These are phyloP conservation scores for Chytriomyces sp. DNA, from an alignment of 192 early-diverging fungal genomes.

Conservation along the genomic window DNA sequence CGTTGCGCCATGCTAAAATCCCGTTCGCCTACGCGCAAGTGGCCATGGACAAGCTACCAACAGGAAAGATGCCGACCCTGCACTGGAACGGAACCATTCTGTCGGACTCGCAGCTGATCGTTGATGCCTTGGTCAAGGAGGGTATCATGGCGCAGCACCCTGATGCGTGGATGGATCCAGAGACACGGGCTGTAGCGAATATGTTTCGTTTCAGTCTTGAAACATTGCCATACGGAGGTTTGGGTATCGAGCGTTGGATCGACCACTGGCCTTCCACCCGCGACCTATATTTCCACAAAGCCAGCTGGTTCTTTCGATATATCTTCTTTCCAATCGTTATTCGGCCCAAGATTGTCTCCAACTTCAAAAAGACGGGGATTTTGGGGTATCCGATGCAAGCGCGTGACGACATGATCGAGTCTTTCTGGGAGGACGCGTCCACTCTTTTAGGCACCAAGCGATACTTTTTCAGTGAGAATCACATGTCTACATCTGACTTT, in stretches of 20 bases:
- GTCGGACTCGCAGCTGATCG: slow-evolving; percentile 2
- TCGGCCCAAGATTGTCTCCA: too few species aligned
- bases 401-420: neutral
- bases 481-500: slow-evolving; percentile 3
- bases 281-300: too few species aligned
- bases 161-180: slow-evolving; percentile 1
- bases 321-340: too few species aligned
- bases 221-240: neutral
- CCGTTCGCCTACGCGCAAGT: neutral
- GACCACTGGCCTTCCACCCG: too few species aligned
- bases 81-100: neutral
- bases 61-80: neutral
- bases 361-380: too few species aligned
- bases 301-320: too few species aligned
- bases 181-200: neutral
- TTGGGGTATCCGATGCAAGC: neutral
- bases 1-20: neutral
- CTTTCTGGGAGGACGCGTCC: slow-evolving; percentile 1
- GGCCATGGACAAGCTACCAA: neutral
- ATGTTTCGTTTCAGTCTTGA: slow-evolving; percentile 15
- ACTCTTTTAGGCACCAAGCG: neutral
- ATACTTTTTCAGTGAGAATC: slow-evolving; percentile 9
- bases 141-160: neutral
- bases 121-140: neutral
- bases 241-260: neutral